Conservation (phyloP, 768 basidiomycete species). For the Cystofilobasidium capitatum region DNA sequence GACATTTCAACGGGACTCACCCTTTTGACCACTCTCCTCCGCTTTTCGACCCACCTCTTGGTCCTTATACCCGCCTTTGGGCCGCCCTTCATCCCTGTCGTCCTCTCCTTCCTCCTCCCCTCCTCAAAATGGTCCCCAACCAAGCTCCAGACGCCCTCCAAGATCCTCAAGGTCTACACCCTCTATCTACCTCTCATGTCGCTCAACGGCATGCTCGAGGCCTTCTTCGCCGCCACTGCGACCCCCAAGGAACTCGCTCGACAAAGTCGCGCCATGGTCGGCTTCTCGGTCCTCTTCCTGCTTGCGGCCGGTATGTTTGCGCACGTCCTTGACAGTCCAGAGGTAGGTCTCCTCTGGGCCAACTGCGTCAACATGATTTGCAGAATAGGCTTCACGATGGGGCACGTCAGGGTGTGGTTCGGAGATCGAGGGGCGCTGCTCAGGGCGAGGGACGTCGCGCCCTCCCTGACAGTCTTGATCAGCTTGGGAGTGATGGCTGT, state of each 20-base stretch:
- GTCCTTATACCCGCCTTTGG: constrained; percentile 65
- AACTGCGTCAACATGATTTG: constrained; percentile 34
- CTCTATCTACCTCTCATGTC: constrained; percentile 84
- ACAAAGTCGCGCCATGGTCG: constrained; percentile 70
- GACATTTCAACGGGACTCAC: not conserved
- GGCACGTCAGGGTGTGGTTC: not conserved
- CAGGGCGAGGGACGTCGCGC: too few species aligned
- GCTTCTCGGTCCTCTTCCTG: constrained; percentile 62
- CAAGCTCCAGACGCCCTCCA: constrained; percentile 58
- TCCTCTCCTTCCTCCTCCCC: constrained; percentile 55
- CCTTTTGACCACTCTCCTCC: constrained; percentile 24
- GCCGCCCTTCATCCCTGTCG: constrained; percentile 60
- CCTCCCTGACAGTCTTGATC: too few species aligned
- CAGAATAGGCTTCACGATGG: constrained; percentile 27
- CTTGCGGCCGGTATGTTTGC: constrained; percentile 44
- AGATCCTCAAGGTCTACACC: constrained; percentile 62
- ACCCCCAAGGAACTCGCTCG: constrained; percentile 53
- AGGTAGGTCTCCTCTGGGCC: constrained; percentile 38
- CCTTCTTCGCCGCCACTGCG: constrained; percentile 75
- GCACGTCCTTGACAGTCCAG: constrained; percentile 45
- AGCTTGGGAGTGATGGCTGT: too few species aligned
- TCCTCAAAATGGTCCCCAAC: constrained; percentile 37
- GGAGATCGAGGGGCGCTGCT: too few species aligned
- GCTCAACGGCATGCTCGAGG: constrained; percentile 82
- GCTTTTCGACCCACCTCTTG: constrained; percentile 43